phyloP scores from a whole-genome alignment of 495 filamentous ascomycete species.

The Pyrenopolyporus hunteri region DNA sequence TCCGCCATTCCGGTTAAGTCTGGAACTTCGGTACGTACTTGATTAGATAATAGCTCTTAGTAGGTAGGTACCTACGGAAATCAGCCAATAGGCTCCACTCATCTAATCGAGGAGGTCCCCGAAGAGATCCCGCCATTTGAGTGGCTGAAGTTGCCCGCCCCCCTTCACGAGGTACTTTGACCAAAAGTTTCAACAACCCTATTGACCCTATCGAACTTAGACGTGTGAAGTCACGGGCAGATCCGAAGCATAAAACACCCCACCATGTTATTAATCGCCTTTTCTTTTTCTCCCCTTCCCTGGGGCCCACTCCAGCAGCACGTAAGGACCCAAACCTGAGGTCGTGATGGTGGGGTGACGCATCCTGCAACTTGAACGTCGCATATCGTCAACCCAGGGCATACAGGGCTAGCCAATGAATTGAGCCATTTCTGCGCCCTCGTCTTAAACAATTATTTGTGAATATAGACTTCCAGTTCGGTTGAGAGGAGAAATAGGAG shows the following conservation, averaged over 20 bases:
- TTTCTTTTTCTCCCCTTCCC: background rate
- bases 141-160: no score
- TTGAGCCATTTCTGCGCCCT: slow-evolving; percentile 27
- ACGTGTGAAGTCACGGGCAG: slow-evolving; percentile 25
- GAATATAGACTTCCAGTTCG: no score
- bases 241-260: slow-evolving; percentile 14
- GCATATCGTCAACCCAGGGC: slow-evolving; percentile 10
- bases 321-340: background rate
- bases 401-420: slow-evolving; percentile 34
- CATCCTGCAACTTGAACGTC: slow-evolving; percentile 26
- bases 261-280: background rate
- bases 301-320: background rate
- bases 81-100: no score
- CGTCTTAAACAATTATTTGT: background rate
- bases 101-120: no score
- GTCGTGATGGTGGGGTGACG: slow-evolving; percentile 27
- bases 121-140: no score
- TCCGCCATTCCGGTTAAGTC: slow-evolving; percentile 22
- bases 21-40: background rate
- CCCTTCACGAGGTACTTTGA: no score
- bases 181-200: no score
- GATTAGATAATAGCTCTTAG: no score
- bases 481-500: background rate
- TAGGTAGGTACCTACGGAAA: no score
- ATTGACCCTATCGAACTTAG: no score